Evolutionary conservation across 78 protist genomes (phyloP), one percentile per base, ranked within the genome.

Genomic region (Chrysochromulina tobinii): DNA sequence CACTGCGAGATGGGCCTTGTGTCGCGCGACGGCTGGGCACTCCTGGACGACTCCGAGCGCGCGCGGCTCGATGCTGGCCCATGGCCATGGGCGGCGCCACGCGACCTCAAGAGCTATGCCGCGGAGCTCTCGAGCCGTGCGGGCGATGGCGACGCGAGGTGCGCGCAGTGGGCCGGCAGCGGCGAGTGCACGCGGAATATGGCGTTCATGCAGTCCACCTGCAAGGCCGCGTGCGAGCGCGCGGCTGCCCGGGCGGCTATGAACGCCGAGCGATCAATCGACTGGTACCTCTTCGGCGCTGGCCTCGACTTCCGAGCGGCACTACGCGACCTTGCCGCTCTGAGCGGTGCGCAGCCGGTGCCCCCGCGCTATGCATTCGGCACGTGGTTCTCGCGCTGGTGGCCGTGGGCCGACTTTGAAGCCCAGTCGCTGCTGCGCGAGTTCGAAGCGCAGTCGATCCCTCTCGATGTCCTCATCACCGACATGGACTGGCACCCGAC

Each of bases 401-500:
- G 25, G 66, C 59, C 23, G 48, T 55, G 17, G 53, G 58, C 9
- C 73, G 57, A 2, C 14, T 0, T 1, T 51, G 84, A 54, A 5
- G 79, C 90, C 6, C 21, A 0, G 57, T 6, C 61, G 67, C 87
- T 87, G 0, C 68, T 81, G 58, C 21, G 17, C 20, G 69, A 53
- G 55, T 93, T 79, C 59, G 89, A 25, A 27, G 6, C 2, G 17
- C 57, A 5, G 53, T 7, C 61, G 21, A 1, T 94, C 17, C 96
- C 96, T 3, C 93, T 95, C 58, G 96, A 95, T 84, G 89, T 92
- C 12, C 27, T 92, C 20, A 91, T 95, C 25, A 0, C 68, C 15
- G 96, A 95, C 79, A 94, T 95, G 96, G 25, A 94, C 90, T 94
- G 96, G 96, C 96, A 95, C 81, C 1, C 23, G 17, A 94, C 64